Percentiles rank a stretch among this genome's conserved stretches.
Conservation (phyloP, 805 yeast species). For the Lipomyces japonicus region DNA sequence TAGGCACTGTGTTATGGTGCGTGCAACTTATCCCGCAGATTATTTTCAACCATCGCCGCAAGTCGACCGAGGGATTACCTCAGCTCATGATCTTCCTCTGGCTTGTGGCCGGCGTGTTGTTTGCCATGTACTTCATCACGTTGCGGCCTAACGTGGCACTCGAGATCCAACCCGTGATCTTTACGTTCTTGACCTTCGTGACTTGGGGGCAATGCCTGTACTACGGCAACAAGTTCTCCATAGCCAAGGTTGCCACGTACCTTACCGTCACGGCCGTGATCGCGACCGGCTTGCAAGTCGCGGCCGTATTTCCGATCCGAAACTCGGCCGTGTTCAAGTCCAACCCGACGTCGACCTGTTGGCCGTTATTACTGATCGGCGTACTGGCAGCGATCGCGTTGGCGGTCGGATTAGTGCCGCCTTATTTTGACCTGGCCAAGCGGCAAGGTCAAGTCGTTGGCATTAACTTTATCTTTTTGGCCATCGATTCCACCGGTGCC, state of each 20-base stretch:
- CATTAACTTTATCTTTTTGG: conserved; percentile 73
- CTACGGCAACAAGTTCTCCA: conserved; percentile 40
- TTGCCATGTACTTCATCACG: conserved; percentile 75
- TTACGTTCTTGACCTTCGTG: conserved; percentile 62
- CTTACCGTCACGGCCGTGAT: conserved; percentile 39
- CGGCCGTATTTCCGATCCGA: conserved; percentile 47
- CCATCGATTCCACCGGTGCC: conserved; percentile 79
- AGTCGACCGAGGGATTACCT: conserved; percentile 83
- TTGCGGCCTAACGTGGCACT: conserved; percentile 70
- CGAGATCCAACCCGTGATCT: conserved; percentile 82
- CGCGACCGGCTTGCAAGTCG: conserved; percentile 35
- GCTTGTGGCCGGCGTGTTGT: conserved; percentile 78
- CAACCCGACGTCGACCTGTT: conserved; percentile 47
- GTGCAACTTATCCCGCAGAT: conserved; percentile 86
- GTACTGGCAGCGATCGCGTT: conserved; percentile 71
- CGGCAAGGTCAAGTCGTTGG: conserved; percentile 84
- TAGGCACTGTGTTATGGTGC: conserved; percentile 92
- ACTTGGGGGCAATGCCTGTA: conserved; percentile 66
- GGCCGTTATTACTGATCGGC: conserved; percentile 84
- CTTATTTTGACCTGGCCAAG: conserved; percentile 78
- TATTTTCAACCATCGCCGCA: conserved; percentile 63
- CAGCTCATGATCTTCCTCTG: conserved; percentile 84
- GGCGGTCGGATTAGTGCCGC: conserved; percentile 79
- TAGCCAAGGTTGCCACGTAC: conserved; percentile 31
- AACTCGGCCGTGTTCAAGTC: conserved; percentile 43